Base-by-base conservation (phyloP, 2,329 filamentous ascomycete genomes). In the Aureobasidium sp. region DNA sequence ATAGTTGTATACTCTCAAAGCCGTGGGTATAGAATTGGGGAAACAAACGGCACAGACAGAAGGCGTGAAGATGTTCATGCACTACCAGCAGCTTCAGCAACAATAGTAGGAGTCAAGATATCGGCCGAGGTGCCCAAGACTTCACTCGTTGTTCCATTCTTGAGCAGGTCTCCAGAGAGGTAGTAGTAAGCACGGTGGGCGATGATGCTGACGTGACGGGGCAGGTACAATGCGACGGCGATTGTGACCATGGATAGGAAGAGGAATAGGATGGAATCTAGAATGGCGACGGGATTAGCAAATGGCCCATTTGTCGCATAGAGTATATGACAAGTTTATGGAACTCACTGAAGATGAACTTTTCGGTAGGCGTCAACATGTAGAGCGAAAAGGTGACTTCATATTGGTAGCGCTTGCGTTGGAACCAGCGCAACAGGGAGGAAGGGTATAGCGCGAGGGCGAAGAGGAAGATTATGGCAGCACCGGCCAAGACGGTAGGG, bases 331-430 rank as follows among this genome's bases (percentile, higher is more conserved):
- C 21, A 21, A 1, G 1, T 21, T 1, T 21, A 21, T 1, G 21
- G 25, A 13, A 77, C 91, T 62, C 83, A 97, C 94, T 97, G 78
- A 97, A 96, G 69, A 96, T 87, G 77, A 96, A 93, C 76, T 96
- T 96, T 80, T 99, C 94, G 58, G 89, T 91, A 1, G 91, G 89
- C 39, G 92, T 97, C 69, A 97, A 88, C 89, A 99, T 97, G 82
- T 99, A 97, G 29, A 97, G 84, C 64, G 89, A 88, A 76, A 95
- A 94, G 13, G 93, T 97, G 74, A 97, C 93, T 79, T 99, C 94
- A 74, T 97, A 91, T 80, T 97, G 94, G 81, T 97, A 97, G 74
- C 92, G 87, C 82, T 99, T 99, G 76, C 92, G 85, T 76, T 91
- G 87, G 67, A 97, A 82, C 91, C 92, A 97, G 75, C 87, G 86